Conservation (phyloP, 768 basidiomycete genomes). For the Termitomyces sp. region DNA sequence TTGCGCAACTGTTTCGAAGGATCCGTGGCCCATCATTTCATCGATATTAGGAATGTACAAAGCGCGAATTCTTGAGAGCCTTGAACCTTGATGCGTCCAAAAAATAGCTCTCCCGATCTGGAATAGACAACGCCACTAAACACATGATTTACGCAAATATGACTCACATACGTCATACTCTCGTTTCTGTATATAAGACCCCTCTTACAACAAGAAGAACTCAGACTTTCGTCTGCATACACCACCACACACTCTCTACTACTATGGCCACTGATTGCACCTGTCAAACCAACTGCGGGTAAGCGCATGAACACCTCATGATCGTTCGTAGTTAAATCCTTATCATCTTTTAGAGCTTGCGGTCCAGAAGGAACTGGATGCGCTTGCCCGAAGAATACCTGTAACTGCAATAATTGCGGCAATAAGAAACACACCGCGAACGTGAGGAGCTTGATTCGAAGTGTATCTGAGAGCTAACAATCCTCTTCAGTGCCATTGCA, state of each 20-base stretch:
- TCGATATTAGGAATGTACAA: background rate
- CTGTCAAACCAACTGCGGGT: constrained; percentile 26
- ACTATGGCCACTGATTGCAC: constrained; percentile 24
- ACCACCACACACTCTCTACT: too few species aligned
- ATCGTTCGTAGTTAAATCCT: too few species aligned
- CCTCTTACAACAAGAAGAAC: background rate
- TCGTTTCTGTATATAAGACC: background rate
- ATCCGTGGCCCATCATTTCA: background rate
- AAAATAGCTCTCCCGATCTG: background rate
- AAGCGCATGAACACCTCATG: constrained; percentile 2
- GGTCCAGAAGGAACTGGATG: constrained; percentile 32
- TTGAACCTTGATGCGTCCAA: background rate
- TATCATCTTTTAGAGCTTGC: constrained; percentile 22
- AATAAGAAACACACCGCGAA: constrained; percentile 34
- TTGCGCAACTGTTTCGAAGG: too few species aligned
- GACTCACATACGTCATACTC: constrained; percentile 8
- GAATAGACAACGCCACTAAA: background rate
- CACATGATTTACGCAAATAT: background rate
- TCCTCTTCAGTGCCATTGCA: constrained; percentile 27
- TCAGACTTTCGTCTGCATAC: background rate
- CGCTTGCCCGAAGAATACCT: constrained; percentile 28
- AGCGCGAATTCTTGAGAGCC: background rate
- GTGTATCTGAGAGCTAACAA: background rate
- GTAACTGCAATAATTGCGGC: constrained; percentile 28
- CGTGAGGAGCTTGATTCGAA: constrained; percentile 13